Base-by-base conservation (phyloP, 495 filamentous ascomycete species). In the Geoglossum glabrum region DNA sequence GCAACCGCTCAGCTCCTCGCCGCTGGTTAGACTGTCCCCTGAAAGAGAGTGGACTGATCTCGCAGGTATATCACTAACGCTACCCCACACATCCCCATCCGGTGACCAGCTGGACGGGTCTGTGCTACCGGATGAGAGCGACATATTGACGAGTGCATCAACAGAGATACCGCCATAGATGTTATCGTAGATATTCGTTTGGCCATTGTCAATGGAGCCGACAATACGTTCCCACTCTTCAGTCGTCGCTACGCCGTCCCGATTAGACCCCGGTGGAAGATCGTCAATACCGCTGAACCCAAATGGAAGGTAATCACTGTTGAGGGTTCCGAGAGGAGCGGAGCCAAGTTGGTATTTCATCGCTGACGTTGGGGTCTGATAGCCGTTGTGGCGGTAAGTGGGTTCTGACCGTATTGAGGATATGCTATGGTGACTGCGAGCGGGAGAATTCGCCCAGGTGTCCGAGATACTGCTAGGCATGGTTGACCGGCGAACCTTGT, bases 221-320 rank as follows among this genome's bases (percentile, higher is more conserved):
- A 90, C 72, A 0, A 92, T 75, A 13, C 80, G 77, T 65, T 90
- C 86, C 87, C 87, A 92, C 60, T 90, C 86, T 0, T 79, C 73
- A 56, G 80, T 68, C 1, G 80, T 78, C 36, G 36, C 19, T 5
- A 19, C 28, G 43, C 26, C 30, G 55, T 66, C 62, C 58, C 64
- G 34, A 40, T 21, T 25, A 27, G 56, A 25, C 23, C 19, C 33
- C 3, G 19, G 19, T 50, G 34, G 28, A n/a, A n/a, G 21, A 21
- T 58, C 56, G 28, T 26, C n/a, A 57, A 54, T 46, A 26, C 49
- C 25, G 13, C 60, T 57, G 23, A 38, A 23, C 10, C 31, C 68
- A 36, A 79, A 73, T 21, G 74, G 71, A 30, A 77, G 71, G 59
- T 77, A 78, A 65, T 79, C 76, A 45, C 77, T 69, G 63, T 77